These are phyloP conservation scores for Fusarium oxysporum DNA, from an alignment of 2,329 filamentous ascomycete genomes.

Conservation along the genomic window DNA sequence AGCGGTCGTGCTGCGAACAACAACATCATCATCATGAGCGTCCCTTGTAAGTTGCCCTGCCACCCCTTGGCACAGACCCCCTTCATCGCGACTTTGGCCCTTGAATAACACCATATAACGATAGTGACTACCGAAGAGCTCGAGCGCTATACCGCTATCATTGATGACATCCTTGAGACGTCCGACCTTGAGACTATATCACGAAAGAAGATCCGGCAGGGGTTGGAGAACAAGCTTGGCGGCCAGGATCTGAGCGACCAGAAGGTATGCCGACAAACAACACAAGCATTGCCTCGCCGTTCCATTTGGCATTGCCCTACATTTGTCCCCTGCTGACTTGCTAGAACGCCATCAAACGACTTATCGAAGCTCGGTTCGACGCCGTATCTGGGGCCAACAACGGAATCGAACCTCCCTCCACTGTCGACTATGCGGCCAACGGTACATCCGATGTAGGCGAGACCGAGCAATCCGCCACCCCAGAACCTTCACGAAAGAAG, in stretches of 20 bases:
- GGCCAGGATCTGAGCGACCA: conserved; percentile 69
- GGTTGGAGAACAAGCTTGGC: conserved; percentile 64
- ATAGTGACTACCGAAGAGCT: conserved; percentile 64
- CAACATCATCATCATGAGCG: conserved; percentile 39
- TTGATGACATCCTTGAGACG: conserved; percentile 68
- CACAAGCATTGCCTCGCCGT: neutral
- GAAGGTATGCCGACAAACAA: conserved; percentile 58
- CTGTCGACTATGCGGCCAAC: conserved; percentile 49
- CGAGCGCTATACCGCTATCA: conserved; percentile 66
- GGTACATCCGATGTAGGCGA: conserved; percentile 55
- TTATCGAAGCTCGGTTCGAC: conserved; percentile 82
- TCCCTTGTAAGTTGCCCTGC: conserved; percentile 39
- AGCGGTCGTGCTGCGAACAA: conserved; percentile 2
- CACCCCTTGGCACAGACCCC: conserved; percentile 18
- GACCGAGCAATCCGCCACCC: conserved; percentile 60
- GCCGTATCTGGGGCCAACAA: conserved; percentile 68
- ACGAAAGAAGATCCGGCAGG: conserved; percentile 70
- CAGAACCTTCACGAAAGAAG: conserved; percentile 70
- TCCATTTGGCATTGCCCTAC: neutral
- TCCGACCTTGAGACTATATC: conserved; percentile 72
- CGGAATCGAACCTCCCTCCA: conserved; percentile 57
- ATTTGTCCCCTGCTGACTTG: conserved; percentile 4
- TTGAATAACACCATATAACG: conserved; percentile 10
- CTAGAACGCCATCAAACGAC: conserved; percentile 72
- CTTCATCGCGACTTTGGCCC: neutral